Evolutionary conservation across 2,329 filamentous ascomycete genomes (phyloP).

Genomic region (Talaromyces sp.): DNA sequence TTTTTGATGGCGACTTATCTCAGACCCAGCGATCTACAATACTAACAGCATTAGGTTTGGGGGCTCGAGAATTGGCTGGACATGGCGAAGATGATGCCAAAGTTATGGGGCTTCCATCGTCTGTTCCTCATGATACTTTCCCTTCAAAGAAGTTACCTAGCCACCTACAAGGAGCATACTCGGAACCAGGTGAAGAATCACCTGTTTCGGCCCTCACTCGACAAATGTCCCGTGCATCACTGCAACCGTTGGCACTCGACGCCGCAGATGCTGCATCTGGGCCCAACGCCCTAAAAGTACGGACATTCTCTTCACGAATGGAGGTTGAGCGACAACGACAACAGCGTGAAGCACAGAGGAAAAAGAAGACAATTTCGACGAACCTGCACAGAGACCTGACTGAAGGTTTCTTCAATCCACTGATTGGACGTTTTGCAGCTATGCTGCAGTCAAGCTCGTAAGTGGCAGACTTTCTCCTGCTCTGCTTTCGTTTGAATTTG

Average conservation of each 20-base stretch:
- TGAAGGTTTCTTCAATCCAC: conserved; percentile 76
- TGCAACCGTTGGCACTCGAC: conserved; percentile 73
- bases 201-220: conserved; percentile 65
- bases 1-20: conserved; percentile 90
- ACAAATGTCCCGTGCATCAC: conserved; percentile 64
- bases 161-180: conserved; percentile 67
- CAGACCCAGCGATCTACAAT: conserved; percentile 76
- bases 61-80: conserved; percentile 78
- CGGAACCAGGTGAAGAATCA: conserved; percentile 34
- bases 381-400: conserved; percentile 71
- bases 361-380: conserved; percentile 60
- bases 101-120: conserved; percentile 25
- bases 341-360: conserved; percentile 39
- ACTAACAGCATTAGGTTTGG: conserved; percentile 74
- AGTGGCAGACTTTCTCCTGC: conserved; percentile 13
- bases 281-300: conserved; percentile 78
- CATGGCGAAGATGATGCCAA: conserved; percentile 54
- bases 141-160: conserved; percentile 75
- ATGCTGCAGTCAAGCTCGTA: conserved; percentile 50
- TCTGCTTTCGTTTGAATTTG: background rate
- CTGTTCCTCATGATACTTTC: conserved; percentile 47
- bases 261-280: conserved; percentile 76
- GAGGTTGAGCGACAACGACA: conserved; percentile 54
- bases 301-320: conserved; percentile 78
- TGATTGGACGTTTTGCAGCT: conserved; percentile 74